Evolutionary conservation across 2,329 filamentous ascomycete genomes (phyloP).

Genomic region (Cladorrhinum sp.): DNA sequence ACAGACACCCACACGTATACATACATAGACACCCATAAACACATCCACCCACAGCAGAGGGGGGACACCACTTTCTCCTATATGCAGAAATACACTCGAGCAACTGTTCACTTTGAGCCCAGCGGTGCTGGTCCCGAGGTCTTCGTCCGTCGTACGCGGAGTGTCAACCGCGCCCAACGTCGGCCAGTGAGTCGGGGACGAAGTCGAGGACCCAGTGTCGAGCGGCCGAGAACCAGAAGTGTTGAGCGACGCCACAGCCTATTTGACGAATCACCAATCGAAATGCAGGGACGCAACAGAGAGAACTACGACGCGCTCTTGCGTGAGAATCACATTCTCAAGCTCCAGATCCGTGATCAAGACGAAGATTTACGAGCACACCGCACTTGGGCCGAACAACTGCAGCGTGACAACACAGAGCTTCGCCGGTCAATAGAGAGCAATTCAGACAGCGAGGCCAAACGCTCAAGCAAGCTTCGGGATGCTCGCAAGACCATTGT

Average conservation of each 20-base stretch:
- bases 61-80: neutral
- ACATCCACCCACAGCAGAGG: neutral
- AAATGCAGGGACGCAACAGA: conserved; percentile 21
- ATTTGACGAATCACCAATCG: conserved; percentile 21
- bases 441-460: conserved; percentile 31
- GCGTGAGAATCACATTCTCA: conserved; percentile 34
- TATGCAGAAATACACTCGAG: neutral
- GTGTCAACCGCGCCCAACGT: conserved; percentile 1
- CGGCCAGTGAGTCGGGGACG: neutral
- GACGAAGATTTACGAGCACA: conserved; percentile 38
- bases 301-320: conserved; percentile 24
- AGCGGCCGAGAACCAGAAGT: conserved; percentile 21
- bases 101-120: conserved; percentile 6
- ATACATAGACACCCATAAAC: neutral
- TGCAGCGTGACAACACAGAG: conserved; percentile 40
- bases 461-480: conserved; percentile 34
- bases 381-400: conserved; percentile 35
- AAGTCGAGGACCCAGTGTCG: conserved; percentile 1
- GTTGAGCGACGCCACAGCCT: conserved; percentile 29
- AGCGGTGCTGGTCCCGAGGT: neutral
- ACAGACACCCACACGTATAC: neutral
- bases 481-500: conserved; percentile 35
- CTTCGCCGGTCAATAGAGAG: conserved; percentile 39
- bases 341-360: conserved; percentile 35
- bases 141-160: conserved; percentile 4